Evolutionary conservation across 2,329 filamentous ascomycete genomes (phyloP).

Genomic region (Neospermospora avenae): DNA sequence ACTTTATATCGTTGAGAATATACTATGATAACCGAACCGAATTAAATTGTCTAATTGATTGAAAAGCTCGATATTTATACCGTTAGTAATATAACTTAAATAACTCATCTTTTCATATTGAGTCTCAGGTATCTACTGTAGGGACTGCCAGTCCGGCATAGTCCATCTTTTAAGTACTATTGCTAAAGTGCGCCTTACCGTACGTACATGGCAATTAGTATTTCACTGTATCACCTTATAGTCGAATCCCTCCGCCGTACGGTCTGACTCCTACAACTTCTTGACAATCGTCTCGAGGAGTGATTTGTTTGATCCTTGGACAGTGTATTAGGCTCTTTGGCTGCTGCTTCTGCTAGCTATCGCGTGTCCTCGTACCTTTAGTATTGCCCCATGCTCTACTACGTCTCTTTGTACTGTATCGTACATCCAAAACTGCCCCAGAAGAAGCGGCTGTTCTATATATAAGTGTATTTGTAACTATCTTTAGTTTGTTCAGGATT

Average conservation of each 20-base stretch:
- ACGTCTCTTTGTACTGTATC: not conserved
- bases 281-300: not conserved
- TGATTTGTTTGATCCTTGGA: not conserved
- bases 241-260: not conserved
- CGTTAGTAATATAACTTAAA: too few relatives aligned
- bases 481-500: too few relatives aligned
- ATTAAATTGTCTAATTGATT: too few relatives aligned
- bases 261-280: not conserved
- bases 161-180: too few relatives aligned
- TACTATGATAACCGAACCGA: too few relatives aligned
- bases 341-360: not conserved
- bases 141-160: too few relatives aligned
- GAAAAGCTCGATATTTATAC: too few relatives aligned
- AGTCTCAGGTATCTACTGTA: too few relatives aligned
- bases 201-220: not conserved
- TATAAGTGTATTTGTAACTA: too few relatives aligned
- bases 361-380: not conserved
- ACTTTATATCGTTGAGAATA: too few relatives aligned
- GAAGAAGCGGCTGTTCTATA: not conserved
- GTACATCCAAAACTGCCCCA: not conserved
- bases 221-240: not conserved
- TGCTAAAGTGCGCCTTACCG: not conserved
- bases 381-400: not conserved
- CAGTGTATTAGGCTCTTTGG: not conserved
- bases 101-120: too few relatives aligned